Conservation (phyloP, 2,329 filamentous ascomycete species). For the Aspergillus candidus region DNA sequence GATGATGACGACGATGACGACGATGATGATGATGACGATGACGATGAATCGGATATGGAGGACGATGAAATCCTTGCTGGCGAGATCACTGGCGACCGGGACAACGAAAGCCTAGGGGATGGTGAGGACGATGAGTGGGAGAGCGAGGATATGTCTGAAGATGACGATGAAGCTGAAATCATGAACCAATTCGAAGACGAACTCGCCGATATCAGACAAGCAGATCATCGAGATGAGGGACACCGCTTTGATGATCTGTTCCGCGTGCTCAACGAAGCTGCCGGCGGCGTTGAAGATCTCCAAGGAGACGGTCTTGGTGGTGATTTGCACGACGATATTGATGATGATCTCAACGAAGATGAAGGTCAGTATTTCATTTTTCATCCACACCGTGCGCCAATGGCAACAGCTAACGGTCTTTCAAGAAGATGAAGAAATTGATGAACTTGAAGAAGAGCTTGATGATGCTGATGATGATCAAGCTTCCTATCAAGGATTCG, state of each 20-base stretch:
- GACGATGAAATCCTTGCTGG: conserved; percentile 47
- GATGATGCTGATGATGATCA: conserved; percentile 43
- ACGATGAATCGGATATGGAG: conserved; percentile 57
- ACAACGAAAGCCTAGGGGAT: conserved; percentile 44
- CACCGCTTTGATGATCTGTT: conserved; percentile 43
- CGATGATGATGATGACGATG: conserved; percentile 55
- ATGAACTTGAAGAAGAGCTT: conserved; percentile 41
- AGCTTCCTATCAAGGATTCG: conserved; percentile 35
- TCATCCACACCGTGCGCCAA: background rate
- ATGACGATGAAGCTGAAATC: conserved; percentile 41
- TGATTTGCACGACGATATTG: conserved; percentile 43
- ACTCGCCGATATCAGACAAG: conserved; percentile 36
- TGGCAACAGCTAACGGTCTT: conserved; percentile 25
- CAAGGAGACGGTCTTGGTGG: conserved; percentile 43
- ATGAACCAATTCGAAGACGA: conserved; percentile 41
- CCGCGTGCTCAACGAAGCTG: conserved; percentile 38
- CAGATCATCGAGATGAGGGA: conserved; percentile 37
- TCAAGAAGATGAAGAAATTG: conserved; percentile 53
- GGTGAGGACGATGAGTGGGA: conserved; percentile 47
- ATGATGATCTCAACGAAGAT: conserved; percentile 54
- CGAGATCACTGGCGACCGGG: conserved; percentile 53
- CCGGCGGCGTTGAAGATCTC: conserved; percentile 38
- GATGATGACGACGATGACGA: conserved; percentile 59
- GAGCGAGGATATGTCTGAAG: conserved; percentile 44
- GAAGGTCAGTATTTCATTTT: conserved; percentile 42